A percentile compares a stretch with the other conserved stretches of the same genome.
Evolutionary conservation across 805 yeast genomes (phyloP).

Genomic region (Wickerhamomyces sydowiorum): DNA sequence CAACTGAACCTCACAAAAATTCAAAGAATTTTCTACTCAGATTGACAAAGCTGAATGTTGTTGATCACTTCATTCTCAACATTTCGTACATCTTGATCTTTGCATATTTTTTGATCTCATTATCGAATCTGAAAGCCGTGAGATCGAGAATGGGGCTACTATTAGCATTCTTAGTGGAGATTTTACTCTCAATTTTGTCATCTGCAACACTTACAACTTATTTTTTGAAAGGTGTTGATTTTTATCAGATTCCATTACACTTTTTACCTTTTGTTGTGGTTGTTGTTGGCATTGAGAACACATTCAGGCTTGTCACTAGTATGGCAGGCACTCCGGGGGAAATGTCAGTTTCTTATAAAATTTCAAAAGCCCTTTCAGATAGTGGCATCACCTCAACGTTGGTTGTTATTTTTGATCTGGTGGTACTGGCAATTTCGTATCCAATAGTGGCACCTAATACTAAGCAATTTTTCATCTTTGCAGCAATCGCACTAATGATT

Average conservation of each 20-base stretch:
- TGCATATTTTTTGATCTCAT: conserved; percentile 29
- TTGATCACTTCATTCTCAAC: conserved; percentile 21
- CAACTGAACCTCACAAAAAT: too few species aligned
- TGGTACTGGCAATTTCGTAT: conserved; percentile 20
- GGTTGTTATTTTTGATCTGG: conserved; percentile 25
- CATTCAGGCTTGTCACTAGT: conserved; percentile 37
- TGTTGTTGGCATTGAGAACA: conserved; percentile 41
- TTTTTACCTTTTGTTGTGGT: conserved; percentile 36
- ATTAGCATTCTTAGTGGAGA: conserved; percentile 37
- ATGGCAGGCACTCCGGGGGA: conserved; percentile 37
- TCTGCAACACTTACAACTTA: conserved; percentile 38
- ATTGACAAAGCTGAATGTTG: conserved; percentile 11
- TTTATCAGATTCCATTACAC: conserved; percentile 33
- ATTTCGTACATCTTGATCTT: conserved; percentile 23
- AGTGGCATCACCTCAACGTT: conserved; percentile 34
- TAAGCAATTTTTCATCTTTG: conserved; percentile 38
- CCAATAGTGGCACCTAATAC: conserved; percentile 28
- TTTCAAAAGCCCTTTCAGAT: conserved; percentile 30
- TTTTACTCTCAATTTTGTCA: conserved; percentile 32
- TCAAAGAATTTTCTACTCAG: conserved; percentile 6
- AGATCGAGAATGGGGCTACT: conserved; percentile 42
- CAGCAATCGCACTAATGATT: conserved; percentile 41
- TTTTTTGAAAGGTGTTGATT: conserved; percentile 27
- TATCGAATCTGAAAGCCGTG: conserved; percentile 36
- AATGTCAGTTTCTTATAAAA: conserved; percentile 30